phyloP scores from a whole-genome alignment of 805 yeast genomes.

The Candida wancherniae region DNA sequence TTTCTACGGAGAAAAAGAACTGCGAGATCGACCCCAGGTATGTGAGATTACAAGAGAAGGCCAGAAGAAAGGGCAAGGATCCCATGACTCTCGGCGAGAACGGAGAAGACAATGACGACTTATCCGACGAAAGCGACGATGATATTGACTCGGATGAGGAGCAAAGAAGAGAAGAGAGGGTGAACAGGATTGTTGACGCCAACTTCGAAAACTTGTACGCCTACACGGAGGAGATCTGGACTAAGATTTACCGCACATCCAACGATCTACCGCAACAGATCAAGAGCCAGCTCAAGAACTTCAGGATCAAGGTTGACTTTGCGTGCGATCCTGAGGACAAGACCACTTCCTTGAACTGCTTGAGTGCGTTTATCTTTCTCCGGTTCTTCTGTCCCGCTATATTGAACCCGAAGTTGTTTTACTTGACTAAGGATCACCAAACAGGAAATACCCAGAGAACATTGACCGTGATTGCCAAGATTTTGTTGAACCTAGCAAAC shows the following conservation, averaged over 20 bases:
- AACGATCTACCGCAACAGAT: slow-evolving; percentile 71
- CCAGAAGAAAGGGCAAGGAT: slow-evolving; percentile 21
- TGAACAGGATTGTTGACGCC: slow-evolving; percentile 35
- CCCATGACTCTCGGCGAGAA: background rate
- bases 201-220: slow-evolving; percentile 47
- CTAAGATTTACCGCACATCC: slow-evolving; percentile 55
- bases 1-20: slow-evolving; percentile 46
- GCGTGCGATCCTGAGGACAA: slow-evolving; percentile 54
- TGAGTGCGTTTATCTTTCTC: slow-evolving; percentile 79
- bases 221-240: slow-evolving; percentile 62
- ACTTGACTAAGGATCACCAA: slow-evolving; percentile 65
- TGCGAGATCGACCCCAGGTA: slow-evolving; percentile 80
- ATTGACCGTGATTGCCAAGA: slow-evolving; percentile 74
- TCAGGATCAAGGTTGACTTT: slow-evolving; percentile 61
- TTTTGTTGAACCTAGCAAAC: slow-evolving; percentile 73
- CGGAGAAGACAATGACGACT: slow-evolving; percentile 17
- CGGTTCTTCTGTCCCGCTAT: slow-evolving; percentile 80
- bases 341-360: slow-evolving; percentile 57
- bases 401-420: slow-evolving; percentile 81
- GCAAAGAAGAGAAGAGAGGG: slow-evolving; percentile 28
- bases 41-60: slow-evolving; percentile 36
- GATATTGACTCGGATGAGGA: slow-evolving; percentile 22
- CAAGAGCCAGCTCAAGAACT: slow-evolving; percentile 55
- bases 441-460: slow-evolving; percentile 71
- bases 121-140: slow-evolving; percentile 17